These are phyloP conservation scores for Saccharomycopsis crataegensis DNA, from an alignment of 1,139 yeast genomes.

Conservation along the genomic window DNA sequence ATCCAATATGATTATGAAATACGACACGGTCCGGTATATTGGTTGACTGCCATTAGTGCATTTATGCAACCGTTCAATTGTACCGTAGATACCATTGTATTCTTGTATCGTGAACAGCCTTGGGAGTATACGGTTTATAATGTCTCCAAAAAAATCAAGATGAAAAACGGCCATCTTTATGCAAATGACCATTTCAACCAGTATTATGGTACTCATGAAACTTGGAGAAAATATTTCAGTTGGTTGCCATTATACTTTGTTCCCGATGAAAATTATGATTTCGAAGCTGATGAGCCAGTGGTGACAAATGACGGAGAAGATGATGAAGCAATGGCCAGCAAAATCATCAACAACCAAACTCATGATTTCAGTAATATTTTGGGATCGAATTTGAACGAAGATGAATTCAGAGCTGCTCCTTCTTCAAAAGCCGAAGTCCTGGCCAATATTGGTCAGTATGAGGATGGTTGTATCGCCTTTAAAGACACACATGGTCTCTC, in stretches of 20 bases:
- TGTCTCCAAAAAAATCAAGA: conserved; percentile 24
- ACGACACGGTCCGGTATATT: conserved; percentile 44
- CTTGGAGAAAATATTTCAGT: conserved; percentile 35
- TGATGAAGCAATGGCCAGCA: background rate
- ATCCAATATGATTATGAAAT: conserved; percentile 49
- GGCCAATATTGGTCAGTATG: background rate
- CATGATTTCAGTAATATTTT: conserved; percentile 18
- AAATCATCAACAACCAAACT: conserved; percentile 2
- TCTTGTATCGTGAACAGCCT: conserved; percentile 70
- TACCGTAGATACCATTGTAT: conserved; percentile 68
- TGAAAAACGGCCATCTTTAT: conserved; percentile 20
- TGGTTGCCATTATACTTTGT: conserved; percentile 37
- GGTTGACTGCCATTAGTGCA: conserved; percentile 63
- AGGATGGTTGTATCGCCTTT: background rate
- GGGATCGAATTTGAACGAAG: conserved; percentile 6
- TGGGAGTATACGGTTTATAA: conserved; percentile 41
- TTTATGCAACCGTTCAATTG: conserved; percentile 79
- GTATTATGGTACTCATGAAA: conserved; percentile 18
- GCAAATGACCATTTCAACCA: conserved; percentile 18
- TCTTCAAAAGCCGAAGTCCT: background rate
- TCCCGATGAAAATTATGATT: conserved; percentile 26
- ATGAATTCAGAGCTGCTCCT: conserved; percentile 10
- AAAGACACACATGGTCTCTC: too few species aligned
- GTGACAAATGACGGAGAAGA: background rate
- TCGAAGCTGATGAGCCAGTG: background rate